These are phyloP conservation scores for Botrytis byssoidea DNA, from an alignment of 2,329 filamentous ascomycete genomes.

Conservation along the genomic window DNA sequence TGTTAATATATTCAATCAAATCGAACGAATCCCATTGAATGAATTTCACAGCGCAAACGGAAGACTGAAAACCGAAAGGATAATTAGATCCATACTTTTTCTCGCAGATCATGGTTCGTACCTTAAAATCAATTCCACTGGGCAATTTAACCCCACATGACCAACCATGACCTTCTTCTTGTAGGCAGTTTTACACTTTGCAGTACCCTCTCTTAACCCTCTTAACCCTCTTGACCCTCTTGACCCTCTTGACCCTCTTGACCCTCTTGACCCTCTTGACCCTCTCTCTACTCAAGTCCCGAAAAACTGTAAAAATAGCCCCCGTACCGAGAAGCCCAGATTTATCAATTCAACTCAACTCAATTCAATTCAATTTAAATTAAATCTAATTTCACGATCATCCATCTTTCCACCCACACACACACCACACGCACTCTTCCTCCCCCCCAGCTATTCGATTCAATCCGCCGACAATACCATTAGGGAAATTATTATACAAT, in stretches of 20 bases:
- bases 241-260: background rate
- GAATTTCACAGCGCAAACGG: background rate
- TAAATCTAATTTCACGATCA: background rate
- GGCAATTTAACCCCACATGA: conserved; percentile 14
- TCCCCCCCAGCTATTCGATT: background rate
- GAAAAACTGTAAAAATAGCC: conserved; percentile 14
- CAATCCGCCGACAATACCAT: background rate
- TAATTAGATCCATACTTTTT: background rate
- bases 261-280: background rate
- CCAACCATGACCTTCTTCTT: background rate
- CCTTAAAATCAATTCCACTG: background rate
- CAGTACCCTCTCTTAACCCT: background rate
- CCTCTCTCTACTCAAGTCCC: background rate
- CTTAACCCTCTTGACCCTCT: too few species aligned
- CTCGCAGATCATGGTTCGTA: background rate
- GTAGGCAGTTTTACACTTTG: background rate
- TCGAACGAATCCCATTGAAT: background rate
- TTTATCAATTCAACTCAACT: background rate
- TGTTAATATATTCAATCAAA: background rate
- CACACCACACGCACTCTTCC: background rate
- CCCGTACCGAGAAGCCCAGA: conserved; percentile 11
- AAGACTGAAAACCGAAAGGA: background rate
- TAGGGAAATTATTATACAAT: background rate
- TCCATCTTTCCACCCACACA: background rate
- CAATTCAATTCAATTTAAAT: background rate